phyloP scores from a whole-genome alignment of 1,284 basidiomycete genomes.

The Phellopilus nigrolimitatus region DNA sequence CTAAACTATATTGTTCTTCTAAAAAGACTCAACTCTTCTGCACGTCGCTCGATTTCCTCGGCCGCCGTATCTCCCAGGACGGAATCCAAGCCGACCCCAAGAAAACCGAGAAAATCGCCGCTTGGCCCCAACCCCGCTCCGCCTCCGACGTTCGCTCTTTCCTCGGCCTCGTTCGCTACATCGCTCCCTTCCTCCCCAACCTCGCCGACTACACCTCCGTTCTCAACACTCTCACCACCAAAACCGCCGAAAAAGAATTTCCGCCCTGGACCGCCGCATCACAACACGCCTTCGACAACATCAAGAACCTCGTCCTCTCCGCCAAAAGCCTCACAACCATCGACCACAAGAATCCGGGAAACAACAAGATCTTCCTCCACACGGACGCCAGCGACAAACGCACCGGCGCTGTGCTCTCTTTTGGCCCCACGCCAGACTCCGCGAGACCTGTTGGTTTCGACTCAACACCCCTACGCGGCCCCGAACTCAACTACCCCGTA shows the following conservation, averaged over 20 bases:
- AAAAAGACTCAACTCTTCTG: constrained; percentile 32
- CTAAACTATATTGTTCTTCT: constrained; percentile 26
- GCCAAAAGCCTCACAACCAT: constrained; percentile 29
- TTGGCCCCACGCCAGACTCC: constrained; percentile 28
- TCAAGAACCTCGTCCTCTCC: constrained; percentile 32
- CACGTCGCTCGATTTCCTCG: constrained; percentile 30
- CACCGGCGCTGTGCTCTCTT: constrained; percentile 32
- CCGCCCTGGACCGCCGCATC: constrained; percentile 31
- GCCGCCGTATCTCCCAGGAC: constrained; percentile 30
- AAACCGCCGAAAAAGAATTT: constrained; percentile 25
- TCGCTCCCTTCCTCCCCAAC: constrained; percentile 31
- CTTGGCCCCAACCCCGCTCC: constrained; percentile 34
- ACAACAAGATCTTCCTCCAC: constrained; percentile 34
- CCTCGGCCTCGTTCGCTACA: constrained; percentile 35
- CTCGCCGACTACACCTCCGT: constrained; percentile 32
- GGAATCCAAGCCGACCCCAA: constrained; percentile 32
- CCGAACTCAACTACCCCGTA: constrained; percentile 34
- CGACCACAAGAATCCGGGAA: constrained; percentile 29
- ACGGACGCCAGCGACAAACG: constrained; percentile 32
- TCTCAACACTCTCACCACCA: constrained; percentile 31
- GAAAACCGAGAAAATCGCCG: constrained; percentile 31
- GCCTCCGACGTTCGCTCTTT: constrained; percentile 31
- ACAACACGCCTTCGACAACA: constrained; percentile 33
- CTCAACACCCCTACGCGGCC: constrained; percentile 27
- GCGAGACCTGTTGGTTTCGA: constrained; percentile 33